Evolutionary conservation across 2,329 filamentous ascomycete species (phyloP).

Genomic region (Phaeophleospora eucalypticola): DNA sequence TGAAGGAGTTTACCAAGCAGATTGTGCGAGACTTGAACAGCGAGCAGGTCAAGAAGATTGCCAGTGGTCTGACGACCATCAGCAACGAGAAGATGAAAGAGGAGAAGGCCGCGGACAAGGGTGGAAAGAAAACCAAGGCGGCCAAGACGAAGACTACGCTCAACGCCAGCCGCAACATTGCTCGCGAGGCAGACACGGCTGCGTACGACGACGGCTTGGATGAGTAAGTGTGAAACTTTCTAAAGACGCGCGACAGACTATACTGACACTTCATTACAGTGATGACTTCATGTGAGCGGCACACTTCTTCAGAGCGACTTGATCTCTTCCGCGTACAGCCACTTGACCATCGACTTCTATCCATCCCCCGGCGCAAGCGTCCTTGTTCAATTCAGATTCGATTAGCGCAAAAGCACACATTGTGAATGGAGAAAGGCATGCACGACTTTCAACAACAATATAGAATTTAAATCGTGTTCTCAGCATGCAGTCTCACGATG

Average conservation of each 20-base stretch:
- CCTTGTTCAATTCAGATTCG: not conserved
- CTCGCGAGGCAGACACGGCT: slow-evolving; percentile 61
- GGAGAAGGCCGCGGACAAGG: slow-evolving; percentile 91
- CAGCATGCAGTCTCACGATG: not conserved
- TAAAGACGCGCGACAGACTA: not conserved
- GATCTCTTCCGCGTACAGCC: not conserved
- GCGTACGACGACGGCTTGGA: slow-evolving; percentile 76
- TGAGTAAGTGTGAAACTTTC: slow-evolving; percentile 59
- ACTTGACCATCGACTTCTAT: not conserved
- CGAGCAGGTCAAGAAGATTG: slow-evolving; percentile 94
- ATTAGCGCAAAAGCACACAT: not conserved
- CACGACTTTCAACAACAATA: not conserved
- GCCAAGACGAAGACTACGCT: slow-evolving; percentile 90
- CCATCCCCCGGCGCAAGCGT: not conserved
- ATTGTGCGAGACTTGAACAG: slow-evolving; percentile 82
- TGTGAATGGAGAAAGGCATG: not conserved
- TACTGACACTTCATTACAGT: slow-evolving; percentile 5
- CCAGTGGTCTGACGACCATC: slow-evolving; percentile 79
- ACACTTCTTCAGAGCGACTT: not conserved
- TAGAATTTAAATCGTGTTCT: not conserved
- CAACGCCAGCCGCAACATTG: slow-evolving; percentile 59
- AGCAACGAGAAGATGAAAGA: slow-evolving; percentile 98
- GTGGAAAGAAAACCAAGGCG: slow-evolving; percentile 94
- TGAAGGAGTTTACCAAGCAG: slow-evolving; percentile 86
- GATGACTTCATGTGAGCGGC: slow-evolving; percentile 16